phyloP scores from a whole-genome alignment of 129 eudicot species.

The Glebionis coronaria region DNA sequence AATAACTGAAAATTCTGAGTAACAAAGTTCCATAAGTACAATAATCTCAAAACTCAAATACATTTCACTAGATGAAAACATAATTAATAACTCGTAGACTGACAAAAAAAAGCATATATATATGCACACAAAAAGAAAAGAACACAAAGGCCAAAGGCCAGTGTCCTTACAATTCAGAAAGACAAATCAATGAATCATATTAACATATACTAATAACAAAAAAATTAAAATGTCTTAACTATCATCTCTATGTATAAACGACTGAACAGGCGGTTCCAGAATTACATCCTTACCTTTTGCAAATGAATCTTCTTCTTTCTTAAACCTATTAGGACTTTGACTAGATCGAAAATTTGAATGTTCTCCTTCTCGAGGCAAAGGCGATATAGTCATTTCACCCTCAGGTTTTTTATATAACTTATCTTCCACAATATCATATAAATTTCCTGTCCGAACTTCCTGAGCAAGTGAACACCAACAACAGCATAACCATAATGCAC shows the following conservation, averaged over 20 bases:
- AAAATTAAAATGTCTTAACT: constrained; percentile 17
- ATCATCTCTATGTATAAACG: constrained; percentile 45
- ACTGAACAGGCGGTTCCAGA: constrained; percentile 63
- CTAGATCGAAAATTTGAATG: constrained; percentile 36
- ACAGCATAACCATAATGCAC: constrained; percentile 86
- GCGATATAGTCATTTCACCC: constrained; percentile 38
- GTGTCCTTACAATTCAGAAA: constrained; percentile 2
- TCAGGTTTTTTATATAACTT: constrained; percentile 49
- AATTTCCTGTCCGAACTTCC: constrained; percentile 89
- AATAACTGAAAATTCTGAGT: not conserved
- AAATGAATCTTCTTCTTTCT: constrained; percentile 35
- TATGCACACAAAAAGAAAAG: constrained; percentile 1
- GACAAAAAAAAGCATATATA: constrained; percentile 7
- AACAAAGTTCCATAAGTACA: not conserved
- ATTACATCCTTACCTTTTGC: constrained; percentile 36
- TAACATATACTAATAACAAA: not conserved
- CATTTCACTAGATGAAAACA: not conserved
- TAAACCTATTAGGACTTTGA: constrained; percentile 51
- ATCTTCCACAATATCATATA: constrained; percentile 71
- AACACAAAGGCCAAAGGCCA: too few relatives aligned
- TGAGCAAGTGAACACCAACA: constrained; percentile 99
- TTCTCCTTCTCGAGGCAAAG: constrained; percentile 50
- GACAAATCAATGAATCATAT: not conserved
- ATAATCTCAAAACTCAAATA: too few relatives aligned
- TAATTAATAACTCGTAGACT: not conserved